These are phyloP conservation scores for Naganishia vishniacii DNA, from an alignment of 768 basidiomycete genomes.

Conservation along the genomic window DNA sequence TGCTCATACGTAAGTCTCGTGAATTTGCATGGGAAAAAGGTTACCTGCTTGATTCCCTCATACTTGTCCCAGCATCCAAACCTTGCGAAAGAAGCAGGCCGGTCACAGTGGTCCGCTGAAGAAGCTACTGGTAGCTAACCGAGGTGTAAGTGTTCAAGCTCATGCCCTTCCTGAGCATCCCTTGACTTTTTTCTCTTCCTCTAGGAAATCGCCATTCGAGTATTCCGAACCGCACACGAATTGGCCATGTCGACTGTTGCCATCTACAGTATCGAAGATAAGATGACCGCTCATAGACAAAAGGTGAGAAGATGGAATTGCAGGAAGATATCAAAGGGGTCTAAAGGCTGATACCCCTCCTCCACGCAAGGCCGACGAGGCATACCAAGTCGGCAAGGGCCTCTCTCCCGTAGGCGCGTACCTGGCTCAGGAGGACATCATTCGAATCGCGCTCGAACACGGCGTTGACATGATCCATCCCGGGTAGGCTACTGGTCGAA, in stretches of 20 bases:
- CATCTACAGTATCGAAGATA: slow-evolving; percentile 95
- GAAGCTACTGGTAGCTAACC: slow-evolving; percentile 51
- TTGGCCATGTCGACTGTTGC: slow-evolving; percentile 98
- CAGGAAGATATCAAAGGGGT: no score
- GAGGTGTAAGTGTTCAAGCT: slow-evolving; percentile 35
- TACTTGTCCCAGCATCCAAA: slow-evolving; percentile 37
- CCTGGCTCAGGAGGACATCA: slow-evolving; percentile 95
- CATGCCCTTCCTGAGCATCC: background rate
- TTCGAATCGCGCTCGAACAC: slow-evolving; percentile 90
- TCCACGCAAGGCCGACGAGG: slow-evolving; percentile 71
- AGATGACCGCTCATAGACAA: slow-evolving; percentile 92
- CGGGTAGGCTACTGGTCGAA: slow-evolving; percentile 56
- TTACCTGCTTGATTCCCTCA: background rate
- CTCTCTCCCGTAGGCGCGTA: slow-evolving; percentile 94
- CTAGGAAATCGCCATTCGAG: slow-evolving; percentile 91
- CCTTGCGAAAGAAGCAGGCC: slow-evolving; percentile 46
- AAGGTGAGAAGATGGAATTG: slow-evolving; percentile 55
- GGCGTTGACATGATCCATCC: slow-evolving; percentile 99
- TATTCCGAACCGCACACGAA: slow-evolving; percentile 97
- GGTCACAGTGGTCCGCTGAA: slow-evolving; percentile 47
- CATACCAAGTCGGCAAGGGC: slow-evolving; percentile 95
- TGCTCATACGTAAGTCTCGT: slow-evolving; percentile 21
- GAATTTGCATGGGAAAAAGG: no score
- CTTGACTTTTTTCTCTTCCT: slow-evolving; percentile 49
- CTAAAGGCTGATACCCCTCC: slow-evolving; percentile 40